phyloP scores from a whole-genome alignment of 2,329 filamentous ascomycete species.

The Pseudocercospora pini-densiflorae region DNA sequence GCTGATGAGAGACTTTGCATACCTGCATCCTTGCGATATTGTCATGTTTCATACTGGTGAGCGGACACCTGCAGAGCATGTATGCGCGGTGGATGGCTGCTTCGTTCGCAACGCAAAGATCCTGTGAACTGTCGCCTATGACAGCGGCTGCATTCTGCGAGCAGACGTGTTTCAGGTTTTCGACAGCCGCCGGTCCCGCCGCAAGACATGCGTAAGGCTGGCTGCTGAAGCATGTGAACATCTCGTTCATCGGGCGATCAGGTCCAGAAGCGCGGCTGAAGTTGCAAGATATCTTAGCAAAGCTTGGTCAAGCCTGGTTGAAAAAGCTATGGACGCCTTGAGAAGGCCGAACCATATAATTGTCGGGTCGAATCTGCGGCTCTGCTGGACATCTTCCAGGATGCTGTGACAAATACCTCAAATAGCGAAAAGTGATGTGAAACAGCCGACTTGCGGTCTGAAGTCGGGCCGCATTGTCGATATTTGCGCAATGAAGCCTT shows the following conservation, averaged over 20 bases:
- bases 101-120: neutral
- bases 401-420: neutral
- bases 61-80: neutral
- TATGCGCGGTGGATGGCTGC: constrained; percentile 1
- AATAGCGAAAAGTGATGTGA: neutral
- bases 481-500: neutral
- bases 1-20: neutral
- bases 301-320: neutral
- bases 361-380: neutral
- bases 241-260: neutral
- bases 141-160: neutral
- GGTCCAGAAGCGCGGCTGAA: neutral
- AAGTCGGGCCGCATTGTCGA: neutral
- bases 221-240: neutral
- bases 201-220: neutral
- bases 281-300: neutral
- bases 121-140: neutral
- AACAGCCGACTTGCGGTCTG: neutral
- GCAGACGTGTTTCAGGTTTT: constrained; percentile 4
- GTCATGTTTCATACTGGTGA: neutral
- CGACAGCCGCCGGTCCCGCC: neutral
- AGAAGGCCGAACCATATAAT: neutral
- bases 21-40: constrained; percentile 1
- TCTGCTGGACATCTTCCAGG: neutral
- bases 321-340: neutral